These are phyloP conservation scores for Lithospermum erythrorhizon DNA, from an alignment of 257 asterid species.

Conservation along the genomic window DNA sequence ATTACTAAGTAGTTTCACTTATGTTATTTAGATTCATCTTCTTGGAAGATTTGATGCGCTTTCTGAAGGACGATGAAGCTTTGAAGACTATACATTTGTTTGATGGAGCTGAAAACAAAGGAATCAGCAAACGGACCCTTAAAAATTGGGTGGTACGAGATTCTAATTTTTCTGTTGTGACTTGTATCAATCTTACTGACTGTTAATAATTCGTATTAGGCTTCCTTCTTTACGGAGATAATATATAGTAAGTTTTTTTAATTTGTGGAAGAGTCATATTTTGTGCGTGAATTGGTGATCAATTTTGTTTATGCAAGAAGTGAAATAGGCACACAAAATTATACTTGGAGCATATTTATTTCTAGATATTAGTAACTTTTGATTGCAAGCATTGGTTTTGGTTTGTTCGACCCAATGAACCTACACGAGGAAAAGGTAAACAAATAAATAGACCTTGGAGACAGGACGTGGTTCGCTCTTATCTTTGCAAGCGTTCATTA, in stretches of 20 bases:
- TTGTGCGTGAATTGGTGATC: neutral
- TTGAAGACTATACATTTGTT: constrained; percentile 51
- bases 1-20: constrained; percentile 1
- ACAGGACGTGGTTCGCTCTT: neutral
- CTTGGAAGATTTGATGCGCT: constrained; percentile 67
- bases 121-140: constrained; percentile 69
- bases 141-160: constrained; percentile 81
- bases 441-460: constrained; percentile 2
- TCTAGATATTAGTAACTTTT: neutral
- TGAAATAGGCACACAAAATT: too few relatives aligned
- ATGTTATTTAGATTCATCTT: constrained; percentile 35
- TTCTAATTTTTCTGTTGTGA: constrained; percentile 6
- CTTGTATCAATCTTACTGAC: neutral
- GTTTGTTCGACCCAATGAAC: constrained; percentile 47
- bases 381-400: constrained; percentile 6
- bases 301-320: neutral
- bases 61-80: constrained; percentile 82
- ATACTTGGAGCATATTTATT: too few relatives aligned
- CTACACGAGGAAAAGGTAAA: constrained; percentile 21
- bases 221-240: neutral
- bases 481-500: neutral
- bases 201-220: neutral
- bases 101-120: constrained; percentile 65
- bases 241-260: too few relatives aligned
- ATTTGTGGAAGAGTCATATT: too few relatives aligned